Evolutionary conservation across 176 grass and related monocot genomes (phyloP).

Genomic region (Ensete ventricosum): DNA sequence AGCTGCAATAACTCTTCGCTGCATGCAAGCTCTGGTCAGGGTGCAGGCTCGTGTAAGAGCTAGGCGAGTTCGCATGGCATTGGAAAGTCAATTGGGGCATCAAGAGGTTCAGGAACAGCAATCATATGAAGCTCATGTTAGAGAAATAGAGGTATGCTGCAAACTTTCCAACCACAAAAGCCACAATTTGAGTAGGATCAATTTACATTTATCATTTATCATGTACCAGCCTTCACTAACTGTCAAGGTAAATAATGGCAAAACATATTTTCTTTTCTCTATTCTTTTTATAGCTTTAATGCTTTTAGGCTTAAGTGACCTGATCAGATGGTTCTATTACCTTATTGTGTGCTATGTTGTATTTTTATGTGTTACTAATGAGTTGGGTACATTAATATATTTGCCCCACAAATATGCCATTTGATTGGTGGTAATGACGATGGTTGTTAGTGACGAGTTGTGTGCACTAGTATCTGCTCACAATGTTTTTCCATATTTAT

Average conservation of each 20-base stretch:
- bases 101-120: constrained; percentile 36
- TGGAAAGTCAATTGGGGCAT: constrained; percentile 47
- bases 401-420: too few species aligned
- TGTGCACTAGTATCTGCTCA: too few species aligned
- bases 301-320: too few species aligned
- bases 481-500: too few species aligned
- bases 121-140: constrained; percentile 29
- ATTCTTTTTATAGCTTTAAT: too few species aligned
- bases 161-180: neutral
- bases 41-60: constrained; percentile 91
- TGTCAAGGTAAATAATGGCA: constrained; percentile 24
- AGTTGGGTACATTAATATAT: too few species aligned
- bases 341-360: too few species aligned
- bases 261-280: neutral
- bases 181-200: neutral
- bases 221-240: neutral
- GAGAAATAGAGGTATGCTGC: constrained; percentile 65
- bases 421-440: too few species aligned
- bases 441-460: too few species aligned
- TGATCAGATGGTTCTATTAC: too few species aligned
- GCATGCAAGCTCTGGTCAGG: constrained; percentile 92
- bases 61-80: constrained; percentile 64
- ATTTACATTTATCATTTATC: neutral
- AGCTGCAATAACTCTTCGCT: constrained; percentile 73
- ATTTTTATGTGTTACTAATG: too few species aligned